Evolutionary conservation across 306 rosid genomes (phyloP), one percentile per base, ranked within the genome.

Genomic region (Castanospermum australe): DNA sequence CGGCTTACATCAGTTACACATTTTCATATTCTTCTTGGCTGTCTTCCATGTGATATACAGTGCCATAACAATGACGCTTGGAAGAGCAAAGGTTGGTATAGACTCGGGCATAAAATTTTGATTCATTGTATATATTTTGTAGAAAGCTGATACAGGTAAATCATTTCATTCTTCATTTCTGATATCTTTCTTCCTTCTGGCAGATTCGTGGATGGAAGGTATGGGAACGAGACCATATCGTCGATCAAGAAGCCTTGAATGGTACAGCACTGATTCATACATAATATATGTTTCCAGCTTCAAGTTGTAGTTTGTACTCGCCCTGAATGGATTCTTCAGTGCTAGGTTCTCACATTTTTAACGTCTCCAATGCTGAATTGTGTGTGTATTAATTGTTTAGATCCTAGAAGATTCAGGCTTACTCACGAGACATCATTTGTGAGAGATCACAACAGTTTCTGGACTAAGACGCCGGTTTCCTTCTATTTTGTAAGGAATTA

Each of bases 371-470:
- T 67, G 44, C 50, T 78, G 66, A 78, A 67, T 28, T 78, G 61
- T 67, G 45, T 67, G 76, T 69, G 54, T 68, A 45, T 62, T 50
- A 21, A 57, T 55, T 62, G 59, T 71, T 71, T 88, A 93, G 98
- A 93, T 88, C 95, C 97, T 76, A 72, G 81, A 50, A 93, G 94
- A 71, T 93, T 93, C 87, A 91, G 98, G 85, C 98, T 93, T 60
- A 90, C 98, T 76, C 98, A 93, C 2, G 97, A 93, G 86, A 91
- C 93, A 70, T 93, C 98, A 2, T 93, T 93, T 84, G 97, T 93
- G 35, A 88, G 86, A 73, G 97, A 88, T 45, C 98, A 91, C 76
- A 87, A 70, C 57, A 88, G 92, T 81, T 67, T 72, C 73, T 91
- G 97, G 98, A 91, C 93, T 20, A 90, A 93, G 86, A 90, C 91